Evolutionary conservation across 2,329 filamentous ascomycete species (phyloP).

Genomic region (Neopestalotiopsis clavispora): DNA sequence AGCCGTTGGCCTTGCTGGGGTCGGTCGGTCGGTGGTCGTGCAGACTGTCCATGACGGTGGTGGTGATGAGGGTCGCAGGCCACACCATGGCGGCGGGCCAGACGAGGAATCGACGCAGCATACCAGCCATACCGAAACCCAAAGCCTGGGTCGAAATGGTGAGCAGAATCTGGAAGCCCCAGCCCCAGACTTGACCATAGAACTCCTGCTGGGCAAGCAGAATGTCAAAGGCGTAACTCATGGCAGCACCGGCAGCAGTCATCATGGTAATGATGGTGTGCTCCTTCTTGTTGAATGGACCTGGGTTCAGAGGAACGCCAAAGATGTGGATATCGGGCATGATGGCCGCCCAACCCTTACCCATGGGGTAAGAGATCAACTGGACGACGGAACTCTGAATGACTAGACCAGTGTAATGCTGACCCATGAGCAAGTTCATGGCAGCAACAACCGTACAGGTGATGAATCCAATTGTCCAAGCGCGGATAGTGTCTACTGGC

Average conservation of each 20-base stretch:
- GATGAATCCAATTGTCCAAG: slow-evolving; percentile 66
- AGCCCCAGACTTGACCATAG: slow-evolving; percentile 57
- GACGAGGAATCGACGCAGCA: slow-evolving; percentile 63
- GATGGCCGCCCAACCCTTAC: slow-evolving; percentile 37
- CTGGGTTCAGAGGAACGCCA: slow-evolving; percentile 40
- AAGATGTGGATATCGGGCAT: slow-evolving; percentile 32
- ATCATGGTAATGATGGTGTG: slow-evolving; percentile 54
- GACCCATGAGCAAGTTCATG: slow-evolving; percentile 56
- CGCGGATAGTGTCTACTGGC: slow-evolving; percentile 67
- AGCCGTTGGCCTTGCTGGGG: slow-evolving; percentile 57
- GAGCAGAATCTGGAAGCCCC: slow-evolving; percentile 64
- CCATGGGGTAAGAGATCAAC: slow-evolving; percentile 25
- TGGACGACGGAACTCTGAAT: slow-evolving; percentile 15
- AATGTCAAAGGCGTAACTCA: slow-evolving; percentile 39
- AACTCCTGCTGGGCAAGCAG: slow-evolving; percentile 49
- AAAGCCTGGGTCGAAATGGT: slow-evolving; percentile 66
- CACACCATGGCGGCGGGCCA: slow-evolving; percentile 69
- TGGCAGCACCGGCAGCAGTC: slow-evolving; percentile 40
- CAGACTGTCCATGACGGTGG: slow-evolving; percentile 66
- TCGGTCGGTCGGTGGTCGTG: slow-evolving; percentile 63
- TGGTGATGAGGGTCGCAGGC: slow-evolving; percentile 64
- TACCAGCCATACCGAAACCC: slow-evolving; percentile 67
- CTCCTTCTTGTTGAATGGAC: slow-evolving; percentile 52
- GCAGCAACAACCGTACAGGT: slow-evolving; percentile 65
- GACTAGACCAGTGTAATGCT: slow-evolving; percentile 13